Conservation (phyloP, 2,329 filamentous ascomycete genomes). For the Penicillium sumatraense region DNA sequence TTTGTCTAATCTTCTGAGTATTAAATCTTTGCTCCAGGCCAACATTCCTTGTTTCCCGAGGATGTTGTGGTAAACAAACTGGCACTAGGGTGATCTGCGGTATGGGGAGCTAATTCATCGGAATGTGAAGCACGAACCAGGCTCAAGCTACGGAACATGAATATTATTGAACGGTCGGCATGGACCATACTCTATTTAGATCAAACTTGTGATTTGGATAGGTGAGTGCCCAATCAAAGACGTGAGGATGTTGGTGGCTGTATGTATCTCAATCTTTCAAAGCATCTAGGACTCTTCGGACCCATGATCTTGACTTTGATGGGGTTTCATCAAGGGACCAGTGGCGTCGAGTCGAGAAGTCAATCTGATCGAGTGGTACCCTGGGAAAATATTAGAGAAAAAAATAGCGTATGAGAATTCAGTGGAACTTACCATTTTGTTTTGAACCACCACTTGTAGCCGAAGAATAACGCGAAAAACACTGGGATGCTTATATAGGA, state of each 20-base stretch:
- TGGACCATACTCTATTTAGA: background rate
- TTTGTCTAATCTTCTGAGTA: background rate
- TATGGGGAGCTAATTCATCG: background rate
- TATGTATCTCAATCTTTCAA: slow-evolving; percentile 1
- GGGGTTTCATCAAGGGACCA: background rate
- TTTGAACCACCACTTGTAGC: slow-evolving; percentile 5
- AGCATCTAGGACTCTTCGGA: background rate
- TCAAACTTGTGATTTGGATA: background rate
- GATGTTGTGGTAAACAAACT: slow-evolving; percentile 6
- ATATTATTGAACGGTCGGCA: background rate
- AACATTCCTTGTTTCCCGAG: background rate
- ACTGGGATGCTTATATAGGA: slow-evolving; percentile 1
- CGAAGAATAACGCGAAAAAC: background rate
- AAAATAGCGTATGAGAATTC: background rate
- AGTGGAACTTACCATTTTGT: background rate
- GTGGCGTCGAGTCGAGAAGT: background rate
- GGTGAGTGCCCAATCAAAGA: background rate
- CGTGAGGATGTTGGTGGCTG: background rate
- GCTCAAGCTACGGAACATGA: background rate
- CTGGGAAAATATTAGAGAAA: background rate
- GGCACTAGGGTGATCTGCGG: slow-evolving; percentile 5
- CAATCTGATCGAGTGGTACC: background rate
- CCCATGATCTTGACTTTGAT: background rate
- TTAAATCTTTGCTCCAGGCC: background rate
- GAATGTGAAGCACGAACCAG: background rate